Evolutionary conservation across 2,329 filamentous ascomycete species (phyloP).

Genomic region (Sphaceloma murrayae): DNA sequence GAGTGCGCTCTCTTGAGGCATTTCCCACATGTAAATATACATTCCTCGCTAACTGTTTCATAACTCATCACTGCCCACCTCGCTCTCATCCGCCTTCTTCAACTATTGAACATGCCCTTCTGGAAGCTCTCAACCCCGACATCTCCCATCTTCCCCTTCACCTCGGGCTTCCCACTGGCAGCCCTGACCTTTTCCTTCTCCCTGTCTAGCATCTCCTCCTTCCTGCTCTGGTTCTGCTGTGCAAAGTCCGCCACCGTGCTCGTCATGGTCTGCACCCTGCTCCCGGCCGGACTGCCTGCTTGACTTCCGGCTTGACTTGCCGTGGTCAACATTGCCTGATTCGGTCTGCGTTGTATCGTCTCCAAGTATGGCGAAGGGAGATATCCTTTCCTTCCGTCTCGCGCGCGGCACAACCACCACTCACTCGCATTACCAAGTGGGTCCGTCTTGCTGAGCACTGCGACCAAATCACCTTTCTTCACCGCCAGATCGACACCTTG

Average conservation of each 20-base stretch:
- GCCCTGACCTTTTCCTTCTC: constrained; percentile 29
- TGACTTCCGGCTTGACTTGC: constrained; percentile 34
- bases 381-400: constrained; percentile 85
- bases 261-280: constrained; percentile 48
- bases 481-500: constrained; percentile 79
- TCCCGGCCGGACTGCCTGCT: constrained; percentile 36
- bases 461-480: constrained; percentile 90
- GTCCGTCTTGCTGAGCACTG: constrained; percentile 84
- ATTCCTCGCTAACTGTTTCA: neutral
- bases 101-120: constrained; percentile 54
- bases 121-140: constrained; percentile 61
- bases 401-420: constrained; percentile 92
- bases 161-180: constrained; percentile 32
- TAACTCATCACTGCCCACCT: constrained; percentile 4
- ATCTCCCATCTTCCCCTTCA: constrained; percentile 53
- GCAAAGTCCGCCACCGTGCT: constrained; percentile 27
- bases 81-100: neutral
- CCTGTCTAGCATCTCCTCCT: constrained; percentile 39
- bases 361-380: constrained; percentile 86
- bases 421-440: constrained; percentile 85
- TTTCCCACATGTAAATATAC: too few species aligned
- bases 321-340: constrained; percentile 37
- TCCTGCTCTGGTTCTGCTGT: constrained; percentile 28
- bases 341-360: constrained; percentile 51
- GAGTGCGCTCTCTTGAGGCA: too few species aligned